Evolutionary conservation across 768 basidiomycete species (phyloP).

Genomic region (Panaeolus cyanescens): DNA sequence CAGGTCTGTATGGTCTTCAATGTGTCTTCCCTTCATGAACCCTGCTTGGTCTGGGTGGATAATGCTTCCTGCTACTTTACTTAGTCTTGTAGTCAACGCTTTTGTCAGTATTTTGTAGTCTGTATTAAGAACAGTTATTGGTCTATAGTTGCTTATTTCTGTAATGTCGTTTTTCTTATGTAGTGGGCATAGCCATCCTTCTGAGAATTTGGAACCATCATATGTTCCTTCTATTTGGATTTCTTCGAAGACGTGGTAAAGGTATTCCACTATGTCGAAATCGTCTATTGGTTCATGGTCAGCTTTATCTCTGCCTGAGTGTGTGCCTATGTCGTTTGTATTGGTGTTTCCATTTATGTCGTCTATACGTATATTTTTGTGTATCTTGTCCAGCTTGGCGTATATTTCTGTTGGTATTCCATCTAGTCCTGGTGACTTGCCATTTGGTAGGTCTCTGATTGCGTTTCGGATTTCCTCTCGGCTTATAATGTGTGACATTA

Average conservation of each 20-base stretch:
- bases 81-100: conserved; percentile 18
- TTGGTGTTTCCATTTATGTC: too few relatives aligned
- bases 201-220: conserved; percentile 14
- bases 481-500: too few relatives aligned
- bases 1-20: conserved; percentile 33
- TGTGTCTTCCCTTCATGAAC: conserved; percentile 29
- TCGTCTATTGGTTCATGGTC: too few relatives aligned
- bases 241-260: conserved; percentile 28
- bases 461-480: too few relatives aligned
- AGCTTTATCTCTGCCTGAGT: too few relatives aligned
- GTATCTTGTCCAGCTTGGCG: too few relatives aligned
- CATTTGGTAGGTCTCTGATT: too few relatives aligned
- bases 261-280: too few relatives aligned
- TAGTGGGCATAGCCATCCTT: conserved; percentile 40
- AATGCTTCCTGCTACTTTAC: conserved; percentile 9
- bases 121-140: conserved; percentile 31
- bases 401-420: too few relatives aligned
- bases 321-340: too few relatives aligned
- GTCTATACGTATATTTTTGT: too few relatives aligned
- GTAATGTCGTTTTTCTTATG: conserved; percentile 40
- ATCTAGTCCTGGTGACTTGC: too few relatives aligned
- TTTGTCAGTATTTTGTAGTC: conserved; percentile 35
- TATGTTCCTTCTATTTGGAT: conserved; percentile 26
- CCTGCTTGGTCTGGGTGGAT: conserved; percentile 38
- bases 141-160: conserved; percentile 35